Evolutionary conservation across 2,329 filamentous ascomycete genomes (phyloP), one percentile per base, ranked within the genome.

Genomic region (Sarocladiaceae sp.): DNA sequence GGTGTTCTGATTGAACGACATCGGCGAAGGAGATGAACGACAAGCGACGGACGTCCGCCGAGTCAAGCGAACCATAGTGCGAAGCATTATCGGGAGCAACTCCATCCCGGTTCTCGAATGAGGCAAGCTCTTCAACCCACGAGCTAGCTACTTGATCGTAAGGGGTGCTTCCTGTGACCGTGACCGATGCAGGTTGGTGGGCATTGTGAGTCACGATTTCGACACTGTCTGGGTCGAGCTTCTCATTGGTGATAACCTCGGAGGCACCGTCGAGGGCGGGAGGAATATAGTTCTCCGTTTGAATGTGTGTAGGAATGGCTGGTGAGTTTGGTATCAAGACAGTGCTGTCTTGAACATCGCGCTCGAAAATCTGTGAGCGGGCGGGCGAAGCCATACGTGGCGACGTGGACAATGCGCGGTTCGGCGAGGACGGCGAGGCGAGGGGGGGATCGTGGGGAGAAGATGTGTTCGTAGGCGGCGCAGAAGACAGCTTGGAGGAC

Each of bases 11-110:
- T 65, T 96, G 90, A 36, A 97, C 90, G 10, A 97, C 90, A 62
- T 97, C 93, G 55, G 93, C 92, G 69, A 97, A 97, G 7, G 91
- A 96, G 65, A 97, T 96, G 72, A 97, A 97, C 66, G 88, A 94
- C 56, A 97, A 72, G 20, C 93, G 84, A 42, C 90, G 85, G 17
- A 95, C 82, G 62, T 96, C 92, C 44, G 82, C 78, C 8, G 68
- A 70, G 23, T 96, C 91, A 55, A 93, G 74, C 42, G 86, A 83
- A 28, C 86, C 89, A 66, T 93, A 93, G 64, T 84, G 90, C 53
- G 86, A 88, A 2, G 82, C 83, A 23, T 77, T 76, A 58, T 93
- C 88, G 37, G 83, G 68, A 44, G 62, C 61, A 3, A 51, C 31
- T 3, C 46, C 44, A 8, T 49, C 46, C 55, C 62, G 61, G 53